Base-by-base conservation (phyloP, 2,329 filamentous ascomycete genomes). In the Aspergillus bombycis region DNA sequence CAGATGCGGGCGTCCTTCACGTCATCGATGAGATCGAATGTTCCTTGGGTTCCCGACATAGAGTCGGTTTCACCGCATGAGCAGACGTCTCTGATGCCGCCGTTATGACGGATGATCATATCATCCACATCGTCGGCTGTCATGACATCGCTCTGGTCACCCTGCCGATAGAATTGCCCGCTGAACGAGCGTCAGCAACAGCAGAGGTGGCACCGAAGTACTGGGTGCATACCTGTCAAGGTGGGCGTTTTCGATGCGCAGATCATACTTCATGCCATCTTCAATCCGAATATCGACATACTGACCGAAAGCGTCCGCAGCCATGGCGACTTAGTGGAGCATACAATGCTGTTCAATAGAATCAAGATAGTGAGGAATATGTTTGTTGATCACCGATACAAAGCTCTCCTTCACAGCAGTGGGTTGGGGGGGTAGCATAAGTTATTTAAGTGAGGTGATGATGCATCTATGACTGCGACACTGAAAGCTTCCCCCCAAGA, bases 101-200 rank as follows among this genome's bases (percentile, higher is more conserved):
- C 62, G 41, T 64, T 64, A 28, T 66, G 64, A 19, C 64, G 64
- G 45, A 66, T 64, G 16, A 45, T 59, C 62, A 61, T 61, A 30
- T 66, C 64, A 21, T 61, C 64, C 23, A 66, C n/a, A n/a, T 66
- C 64, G 58, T 66, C 64, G 21, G 62, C 52, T 16, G 64, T 62
- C 48, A 66, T 43, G 34, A 58, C 50, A 59, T 66, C 64, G 7
- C 50, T 59, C 30, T 38, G 57, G 34, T 66, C 50, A n/a, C 54
- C 58, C 36, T 62, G 62, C 7, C 53, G 55, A 26, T 65, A 62
- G 23, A 66, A 66, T 55, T 66, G 57, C 26, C 64, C 64, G 53
- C 64, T 66, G 26, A 1, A 43, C 21, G 21, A 7, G 23, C 30
- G 19, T 62, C 26, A 64, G 28, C 19, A 9, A 5, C 23, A 52